Base-by-base conservation (phyloP, 345 rosid species). In the Fremontodendron californicum region DNA sequence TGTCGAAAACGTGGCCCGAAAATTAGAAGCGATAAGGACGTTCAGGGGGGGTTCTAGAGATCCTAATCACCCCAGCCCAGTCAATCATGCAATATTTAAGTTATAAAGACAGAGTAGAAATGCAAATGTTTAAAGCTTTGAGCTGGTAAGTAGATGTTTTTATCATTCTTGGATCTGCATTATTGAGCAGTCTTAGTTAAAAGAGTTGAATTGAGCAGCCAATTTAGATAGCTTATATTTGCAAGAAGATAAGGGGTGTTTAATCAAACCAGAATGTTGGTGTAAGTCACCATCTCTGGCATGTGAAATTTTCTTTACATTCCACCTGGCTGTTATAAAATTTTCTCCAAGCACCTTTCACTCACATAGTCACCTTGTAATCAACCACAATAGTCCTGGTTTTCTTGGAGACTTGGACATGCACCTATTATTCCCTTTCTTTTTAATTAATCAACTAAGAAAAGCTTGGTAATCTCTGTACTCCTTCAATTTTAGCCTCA, bases 311-410 rank as follows among this genome's bases (percentile, higher is more conserved):
- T 29, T 61, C 65, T 9, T 13, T 4, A 0, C 39, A 33, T 1
- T 61, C n/a, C 65, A 60, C 37, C 65, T 6, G 65, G 16, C 39
- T 29, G 37, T 3, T 27, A 5, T 2, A 60, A 29, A 60, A 12
- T 60, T 27, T 60, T 60, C 65, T 61, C 39, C 39, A 61, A 61
- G 39, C 65, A 62, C n/a, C 67, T 62, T 31, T 62, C 42, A 31
- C 46, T 10, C 29, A 3, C 16, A 23, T 51, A 8, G 27, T 21
- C 64, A 58, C 18, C 35, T 9, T 21, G 29, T 21, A 54, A 8
- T 54, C 31, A 55, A 55, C 10, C 31, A 8, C n/a, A 23, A 9
- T 55, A 23, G 11, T 23, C 5, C 0, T 12, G 9, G 61, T n/a
- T 23, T 55, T 55, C 61, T 13, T 25, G 54, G 21, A 16, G n/a